Percentiles rank a stretch among this genome's conserved stretches.
These are phyloP conservation scores for Phalaenopsis equestris DNA, from an alignment of 106 monocot species.

Conservation along the genomic window DNA sequence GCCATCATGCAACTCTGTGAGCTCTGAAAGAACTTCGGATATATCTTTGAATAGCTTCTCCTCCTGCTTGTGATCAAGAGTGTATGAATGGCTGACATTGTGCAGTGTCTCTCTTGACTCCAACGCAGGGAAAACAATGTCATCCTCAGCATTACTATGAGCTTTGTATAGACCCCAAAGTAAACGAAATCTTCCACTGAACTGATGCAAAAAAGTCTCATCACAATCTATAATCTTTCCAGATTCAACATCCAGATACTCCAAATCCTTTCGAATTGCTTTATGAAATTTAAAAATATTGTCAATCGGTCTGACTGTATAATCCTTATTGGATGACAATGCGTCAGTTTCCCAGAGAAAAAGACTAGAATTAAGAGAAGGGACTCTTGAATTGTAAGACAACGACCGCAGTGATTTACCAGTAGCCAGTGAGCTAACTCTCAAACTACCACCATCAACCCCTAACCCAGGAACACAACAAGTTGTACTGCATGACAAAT, in stretches of 20 bases:
- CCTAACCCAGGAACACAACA: conserved; percentile 79
- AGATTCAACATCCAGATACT: conserved; percentile 92
- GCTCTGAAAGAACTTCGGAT: conserved; percentile 66
- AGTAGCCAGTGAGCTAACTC: conserved; percentile 39
- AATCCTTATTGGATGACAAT: conserved; percentile 41
- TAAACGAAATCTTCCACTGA: conserved; percentile 88
- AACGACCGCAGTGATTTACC: conserved; percentile 48
- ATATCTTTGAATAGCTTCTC: conserved; percentile 92
- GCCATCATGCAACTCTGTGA: conserved; percentile 47
- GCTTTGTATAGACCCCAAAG: conserved; percentile 91
- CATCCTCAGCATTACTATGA: conserved; percentile 99
- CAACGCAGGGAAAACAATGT: conserved; percentile 93
- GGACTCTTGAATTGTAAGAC: conserved; percentile 61
- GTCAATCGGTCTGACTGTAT: conserved; percentile 64
- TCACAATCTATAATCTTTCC: conserved; percentile 80
- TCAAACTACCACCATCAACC: conserved; percentile 46
- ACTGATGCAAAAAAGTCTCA: conserved; percentile 65
- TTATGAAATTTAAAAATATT: conserved; percentile 97
- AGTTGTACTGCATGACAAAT: conserved; percentile 15
- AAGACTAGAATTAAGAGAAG: conserved; percentile 77
- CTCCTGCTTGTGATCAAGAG: conserved; percentile 93
- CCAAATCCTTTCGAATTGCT: conserved; percentile 90
- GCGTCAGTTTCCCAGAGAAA: conserved; percentile 65
- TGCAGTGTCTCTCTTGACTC: conserved; percentile 95
- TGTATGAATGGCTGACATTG: conserved; percentile 96